Conservation (phyloP, 805 yeast species). For the Metschnikowia similis region DNA sequence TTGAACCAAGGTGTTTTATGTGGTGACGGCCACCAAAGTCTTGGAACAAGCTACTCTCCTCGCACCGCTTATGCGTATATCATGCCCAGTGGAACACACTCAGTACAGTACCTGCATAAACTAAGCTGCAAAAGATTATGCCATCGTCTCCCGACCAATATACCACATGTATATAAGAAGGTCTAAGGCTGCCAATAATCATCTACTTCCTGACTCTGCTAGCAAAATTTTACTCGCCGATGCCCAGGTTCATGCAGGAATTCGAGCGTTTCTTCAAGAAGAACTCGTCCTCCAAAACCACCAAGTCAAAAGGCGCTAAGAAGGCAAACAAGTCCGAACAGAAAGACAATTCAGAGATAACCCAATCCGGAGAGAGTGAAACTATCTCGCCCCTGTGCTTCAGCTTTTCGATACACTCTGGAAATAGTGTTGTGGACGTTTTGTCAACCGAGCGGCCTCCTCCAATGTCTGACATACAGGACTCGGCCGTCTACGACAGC, state of each 20-base stretch:
- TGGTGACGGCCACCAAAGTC: too few relatives aligned
- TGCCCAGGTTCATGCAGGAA: background rate
- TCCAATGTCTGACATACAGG: too few relatives aligned
- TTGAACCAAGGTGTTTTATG: too few relatives aligned
- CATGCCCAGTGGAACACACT: background rate
- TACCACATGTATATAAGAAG: background rate
- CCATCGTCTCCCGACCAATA: background rate
- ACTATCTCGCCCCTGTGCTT: background rate
- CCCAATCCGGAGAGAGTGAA: background rate
- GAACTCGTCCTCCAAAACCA: background rate
- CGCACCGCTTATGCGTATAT: background rate
- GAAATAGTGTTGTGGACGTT: background rate
- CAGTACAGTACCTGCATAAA: background rate
- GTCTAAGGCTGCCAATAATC: background rate
- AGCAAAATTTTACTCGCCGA: background rate
- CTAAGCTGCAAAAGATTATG: conserved; percentile 1
- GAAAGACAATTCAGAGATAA: background rate
- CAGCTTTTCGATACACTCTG: background rate
- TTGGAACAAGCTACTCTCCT: too few relatives aligned
- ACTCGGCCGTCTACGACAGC: background rate
- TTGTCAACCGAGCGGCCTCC: background rate
- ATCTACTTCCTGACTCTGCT: background rate
- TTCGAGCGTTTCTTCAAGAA: background rate
- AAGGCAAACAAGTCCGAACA: background rate
- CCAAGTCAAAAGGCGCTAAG: background rate